Evolutionary conservation across 1,139 yeast species (phyloP), one percentile per base, ranked within the genome.

Genomic region (Blastobotrys illinoisensis): DNA sequence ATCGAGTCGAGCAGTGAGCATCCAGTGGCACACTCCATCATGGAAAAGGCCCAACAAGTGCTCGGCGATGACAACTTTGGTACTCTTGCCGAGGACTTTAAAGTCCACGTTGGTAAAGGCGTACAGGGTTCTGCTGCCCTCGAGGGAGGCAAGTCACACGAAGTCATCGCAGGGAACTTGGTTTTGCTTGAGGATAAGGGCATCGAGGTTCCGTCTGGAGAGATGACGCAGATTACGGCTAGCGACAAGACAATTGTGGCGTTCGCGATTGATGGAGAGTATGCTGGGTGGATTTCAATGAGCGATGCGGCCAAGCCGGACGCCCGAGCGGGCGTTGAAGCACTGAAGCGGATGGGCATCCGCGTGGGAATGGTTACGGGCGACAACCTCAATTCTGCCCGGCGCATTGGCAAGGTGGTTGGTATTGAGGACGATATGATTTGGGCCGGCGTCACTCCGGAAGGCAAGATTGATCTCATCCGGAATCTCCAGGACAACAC

Each of bases 321-420:
- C 56, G 83, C 97, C 0, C 72, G 69, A 36, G 77, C 76, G 1
- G 85, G 89, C 0, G 73, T 93, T 14, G 71, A 77, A 23, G 79
- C 81, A 57, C 75, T 93, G 52, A 76, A 74, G 53, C 65, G 70
- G 0, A 74, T 76, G 54, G 85, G 87, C 0, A 79, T 82, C 62
- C 76, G 79, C 11, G 84, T 90, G n/a, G 96, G 91, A 6, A 85
- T 93, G 81, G 88, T 93, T 1, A 89, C 97, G 1, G 99, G 99
- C 48, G 99, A 93, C 68, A 81, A 82, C 56, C 70, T 69, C 5
- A 74, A 74, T 23, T 82, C 88, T 1, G 95, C 97, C 0, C 67
- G 72, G 44, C 76, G 77, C 54, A 80, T 89, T 44, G 97, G 95
- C 0, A 63, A 67, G 9, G 78, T 80, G 53, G 79, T 89, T 49